These are phyloP conservation scores for Cladosporium sphaerospermum DNA, from an alignment of 2,329 filamentous ascomycete genomes.

Conservation along the genomic window DNA sequence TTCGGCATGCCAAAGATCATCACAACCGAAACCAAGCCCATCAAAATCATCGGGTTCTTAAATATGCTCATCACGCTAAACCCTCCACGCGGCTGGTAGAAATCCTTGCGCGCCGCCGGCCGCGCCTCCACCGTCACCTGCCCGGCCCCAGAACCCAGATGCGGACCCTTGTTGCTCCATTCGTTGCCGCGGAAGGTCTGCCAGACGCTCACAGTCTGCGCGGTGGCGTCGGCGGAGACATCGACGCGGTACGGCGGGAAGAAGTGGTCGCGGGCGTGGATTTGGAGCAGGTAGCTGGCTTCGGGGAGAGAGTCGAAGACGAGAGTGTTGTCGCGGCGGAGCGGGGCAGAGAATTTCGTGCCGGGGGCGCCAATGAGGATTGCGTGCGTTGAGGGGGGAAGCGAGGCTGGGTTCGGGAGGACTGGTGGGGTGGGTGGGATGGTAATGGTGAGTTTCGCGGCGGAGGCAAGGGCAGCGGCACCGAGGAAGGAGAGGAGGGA, in stretches of 20 bases:
- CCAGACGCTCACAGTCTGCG: slow-evolving; percentile 58
- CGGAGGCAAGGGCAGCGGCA: slow-evolving; percentile 26
- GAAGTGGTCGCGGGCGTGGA: slow-evolving; percentile 66
- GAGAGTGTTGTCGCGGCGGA: slow-evolving; percentile 65
- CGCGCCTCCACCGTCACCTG: slow-evolving; percentile 55
- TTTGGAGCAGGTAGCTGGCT: slow-evolving; percentile 74
- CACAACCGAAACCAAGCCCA: slow-evolving; percentile 74
- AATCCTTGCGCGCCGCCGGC: slow-evolving; percentile 60
- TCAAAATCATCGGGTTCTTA: slow-evolving; percentile 94
- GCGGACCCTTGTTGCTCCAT: slow-evolving; percentile 79
- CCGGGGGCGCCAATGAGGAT: slow-evolving; percentile 48
- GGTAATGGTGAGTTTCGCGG: slow-evolving; percentile 46
- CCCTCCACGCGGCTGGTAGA: slow-evolving; percentile 66
- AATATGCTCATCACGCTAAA: slow-evolving; percentile 66
- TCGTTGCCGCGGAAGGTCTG: slow-evolving; percentile 85
- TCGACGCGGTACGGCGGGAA: slow-evolving; percentile 81
- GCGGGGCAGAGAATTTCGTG: slow-evolving; percentile 50
- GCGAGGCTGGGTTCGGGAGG: slow-evolving; percentile 40
- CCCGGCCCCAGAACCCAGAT: slow-evolving; percentile 38
- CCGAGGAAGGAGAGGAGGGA: slow-evolving; percentile 9
- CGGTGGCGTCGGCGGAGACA: slow-evolving; percentile 43
- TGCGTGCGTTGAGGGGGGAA: slow-evolving; percentile 54
- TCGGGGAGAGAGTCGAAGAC: slow-evolving; percentile 65
- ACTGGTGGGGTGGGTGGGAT: slow-evolving; percentile 40
- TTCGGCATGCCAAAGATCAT: slow-evolving; percentile 92